Evolutionary conservation across 2,329 filamentous ascomycete genomes (phyloP).

Genomic region (Cordyceps cicadae): DNA sequence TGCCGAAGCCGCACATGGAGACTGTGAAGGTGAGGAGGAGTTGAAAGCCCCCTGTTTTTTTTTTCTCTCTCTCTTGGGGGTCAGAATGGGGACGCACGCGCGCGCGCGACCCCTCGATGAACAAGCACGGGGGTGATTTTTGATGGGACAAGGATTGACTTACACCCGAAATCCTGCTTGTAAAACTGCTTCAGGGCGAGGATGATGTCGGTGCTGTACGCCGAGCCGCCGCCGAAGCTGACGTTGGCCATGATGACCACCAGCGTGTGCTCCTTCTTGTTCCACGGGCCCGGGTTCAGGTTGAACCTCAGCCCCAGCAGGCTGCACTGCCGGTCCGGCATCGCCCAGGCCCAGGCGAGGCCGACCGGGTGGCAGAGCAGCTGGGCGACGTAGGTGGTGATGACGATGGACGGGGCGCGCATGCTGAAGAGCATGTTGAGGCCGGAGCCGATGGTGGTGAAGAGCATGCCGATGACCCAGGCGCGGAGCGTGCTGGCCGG

Average conservation of each 20-base stretch:
- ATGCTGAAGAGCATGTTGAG: slow-evolving; percentile 40
- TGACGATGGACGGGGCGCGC: slow-evolving; percentile 36
- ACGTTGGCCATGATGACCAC: slow-evolving; percentile 42
- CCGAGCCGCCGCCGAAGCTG: slow-evolving; percentile 31
- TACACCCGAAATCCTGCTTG: slow-evolving; percentile 27
- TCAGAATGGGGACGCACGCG: no score
- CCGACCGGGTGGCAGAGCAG: slow-evolving; percentile 35
- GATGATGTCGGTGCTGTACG: slow-evolving; percentile 37
- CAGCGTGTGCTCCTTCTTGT: slow-evolving; percentile 38
- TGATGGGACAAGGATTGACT: no score
- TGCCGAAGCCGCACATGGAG: slow-evolving; percentile 31
- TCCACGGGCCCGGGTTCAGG: slow-evolving; percentile 36
- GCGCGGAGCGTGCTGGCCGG: slow-evolving; percentile 30
- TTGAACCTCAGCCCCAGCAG: slow-evolving; percentile 18
- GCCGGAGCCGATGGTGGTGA: slow-evolving; percentile 37
- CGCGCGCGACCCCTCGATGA: no score
- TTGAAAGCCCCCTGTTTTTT: slow-evolving; percentile 38
- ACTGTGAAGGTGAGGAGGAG: slow-evolving; percentile 30
- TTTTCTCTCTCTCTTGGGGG: no score
- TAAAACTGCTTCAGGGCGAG: slow-evolving; percentile 33
- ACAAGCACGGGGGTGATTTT: no score
- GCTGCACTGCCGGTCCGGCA: slow-evolving; percentile 25
- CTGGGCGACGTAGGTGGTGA: slow-evolving; percentile 37
- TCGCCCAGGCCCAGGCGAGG: slow-evolving; percentile 27
- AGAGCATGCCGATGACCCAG: slow-evolving; percentile 36